Percentiles rank a stretch among this genome's conserved stretches.
Evolutionary conservation across 2,329 filamentous ascomycete genomes (phyloP).

Genomic region (Ceratocystiopsis sp.): DNA sequence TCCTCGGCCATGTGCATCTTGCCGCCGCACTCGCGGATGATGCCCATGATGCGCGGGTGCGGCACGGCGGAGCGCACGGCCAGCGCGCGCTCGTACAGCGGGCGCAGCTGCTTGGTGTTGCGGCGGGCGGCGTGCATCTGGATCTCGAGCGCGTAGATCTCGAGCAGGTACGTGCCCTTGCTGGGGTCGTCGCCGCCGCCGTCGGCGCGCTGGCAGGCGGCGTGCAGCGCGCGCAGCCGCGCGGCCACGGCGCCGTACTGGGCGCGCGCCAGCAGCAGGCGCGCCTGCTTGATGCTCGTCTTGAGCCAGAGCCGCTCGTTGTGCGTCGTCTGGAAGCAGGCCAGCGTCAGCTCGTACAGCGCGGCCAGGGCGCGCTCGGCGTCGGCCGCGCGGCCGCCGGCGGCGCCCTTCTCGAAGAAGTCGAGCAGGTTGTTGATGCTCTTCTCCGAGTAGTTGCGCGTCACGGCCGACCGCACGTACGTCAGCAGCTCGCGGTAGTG

Average conservation of each 20-base stretch:
- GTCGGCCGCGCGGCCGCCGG: conserved; percentile 39
- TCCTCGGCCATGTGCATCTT: conserved; percentile 99
- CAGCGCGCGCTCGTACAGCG: conserved; percentile 78
- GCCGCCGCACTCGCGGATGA: conserved; percentile 94
- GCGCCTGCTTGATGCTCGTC: conserved; percentile 92
- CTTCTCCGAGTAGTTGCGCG: conserved; percentile 95
- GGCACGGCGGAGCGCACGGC: conserved; percentile 92
- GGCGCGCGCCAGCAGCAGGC: conserved; percentile 79
- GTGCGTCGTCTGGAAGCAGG: conserved; percentile 93
- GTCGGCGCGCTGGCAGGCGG: conserved; percentile 59
- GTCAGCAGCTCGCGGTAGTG: conserved; percentile 92
- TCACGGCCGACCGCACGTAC: conserved; percentile 93
- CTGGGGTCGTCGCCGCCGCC: conserved; percentile 82
- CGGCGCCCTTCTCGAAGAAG: conserved; percentile 83
- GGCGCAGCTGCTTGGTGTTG: conserved; percentile 94
- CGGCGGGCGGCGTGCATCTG: conserved; percentile 96
- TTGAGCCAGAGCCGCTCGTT: conserved; percentile 96
- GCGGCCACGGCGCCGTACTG: conserved; percentile 66
- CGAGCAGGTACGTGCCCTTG: conserved; percentile 90
- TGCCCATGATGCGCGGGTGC: conserved; percentile 97
- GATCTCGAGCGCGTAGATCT: conserved; percentile 93
- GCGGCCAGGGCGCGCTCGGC: conserved; percentile 75
- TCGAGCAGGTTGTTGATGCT: conserved; percentile 99
- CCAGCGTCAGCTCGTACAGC: conserved; percentile 84
- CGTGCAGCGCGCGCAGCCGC: conserved; percentile 79